Conservation (phyloP, 805 yeast species). For the Candida insectalens region DNA sequence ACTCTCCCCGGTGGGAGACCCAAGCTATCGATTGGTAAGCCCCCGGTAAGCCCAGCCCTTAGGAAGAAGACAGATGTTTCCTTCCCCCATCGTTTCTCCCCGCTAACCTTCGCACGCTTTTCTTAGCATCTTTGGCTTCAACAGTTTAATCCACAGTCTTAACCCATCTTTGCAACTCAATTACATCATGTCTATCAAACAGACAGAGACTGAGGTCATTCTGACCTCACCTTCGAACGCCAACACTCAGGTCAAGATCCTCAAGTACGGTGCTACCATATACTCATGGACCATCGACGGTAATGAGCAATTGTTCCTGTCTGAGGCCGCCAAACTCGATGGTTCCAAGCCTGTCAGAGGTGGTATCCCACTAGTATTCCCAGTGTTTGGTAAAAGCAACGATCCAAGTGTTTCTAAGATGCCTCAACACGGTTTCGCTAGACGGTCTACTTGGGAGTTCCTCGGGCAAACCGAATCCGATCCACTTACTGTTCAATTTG, state of each 20-base stretch:
- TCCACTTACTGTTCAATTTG: slow-evolving; percentile 83
- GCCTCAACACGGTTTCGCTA: slow-evolving; percentile 96
- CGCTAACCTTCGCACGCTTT: too few species aligned
- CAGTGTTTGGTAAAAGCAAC: slow-evolving; percentile 72
- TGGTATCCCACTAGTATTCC: slow-evolving; percentile 94
- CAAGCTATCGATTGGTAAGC: too few species aligned
- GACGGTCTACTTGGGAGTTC: slow-evolving; percentile 88
- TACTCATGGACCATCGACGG: slow-evolving; percentile 70
- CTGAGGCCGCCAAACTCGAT: slow-evolving; percentile 71
- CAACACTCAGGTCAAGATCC: slow-evolving; percentile 51
- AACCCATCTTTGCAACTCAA: too few species aligned
- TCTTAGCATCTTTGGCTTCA: too few species aligned
- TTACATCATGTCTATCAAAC: slow-evolving; percentile 71
- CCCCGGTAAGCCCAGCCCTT: too few species aligned
- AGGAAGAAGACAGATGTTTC: too few species aligned
- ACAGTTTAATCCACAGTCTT: too few species aligned
- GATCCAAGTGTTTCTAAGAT: slow-evolving; percentile 52
- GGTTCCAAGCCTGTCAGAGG: slow-evolving; percentile 95
- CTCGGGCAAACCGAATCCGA: slow-evolving; percentile 68
- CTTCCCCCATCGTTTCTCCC: background rate
- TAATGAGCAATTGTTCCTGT: slow-evolving; percentile 76
- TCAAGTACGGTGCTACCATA: slow-evolving; percentile 85
- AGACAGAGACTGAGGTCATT: slow-evolving; percentile 51
- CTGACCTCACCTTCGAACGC: slow-evolving; percentile 45
- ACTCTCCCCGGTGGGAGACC: too few species aligned